phyloP scores from a whole-genome alignment of 2,329 filamentous ascomycete genomes.

The Ophiostoma montium region DNA sequence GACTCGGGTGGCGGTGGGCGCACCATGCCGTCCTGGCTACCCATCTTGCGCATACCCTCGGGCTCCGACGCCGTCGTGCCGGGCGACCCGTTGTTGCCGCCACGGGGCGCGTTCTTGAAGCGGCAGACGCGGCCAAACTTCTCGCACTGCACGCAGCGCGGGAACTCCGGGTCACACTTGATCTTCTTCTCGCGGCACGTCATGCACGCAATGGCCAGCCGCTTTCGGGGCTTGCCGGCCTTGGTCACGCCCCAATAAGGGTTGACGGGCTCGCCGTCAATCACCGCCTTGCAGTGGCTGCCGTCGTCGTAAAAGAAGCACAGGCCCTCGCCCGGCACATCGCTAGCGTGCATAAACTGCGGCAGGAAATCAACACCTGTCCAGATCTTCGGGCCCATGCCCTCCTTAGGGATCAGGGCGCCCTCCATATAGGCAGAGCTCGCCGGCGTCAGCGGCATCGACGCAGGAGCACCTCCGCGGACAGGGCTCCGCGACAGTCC shows the following conservation, averaged over 20 bases:
- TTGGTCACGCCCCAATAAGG: conserved; percentile 91
- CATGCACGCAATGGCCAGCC: conserved; percentile 81
- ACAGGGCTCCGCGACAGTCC: neutral
- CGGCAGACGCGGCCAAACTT: conserved; percentile 79
- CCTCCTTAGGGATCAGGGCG: conserved; percentile 38
- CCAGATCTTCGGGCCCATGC: conserved; percentile 54
- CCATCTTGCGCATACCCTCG: conserved; percentile 28
- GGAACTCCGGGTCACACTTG: conserved; percentile 81
- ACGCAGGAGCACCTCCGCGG: neutral
- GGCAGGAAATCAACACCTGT: conserved; percentile 53
- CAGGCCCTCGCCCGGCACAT: conserved; percentile 62
- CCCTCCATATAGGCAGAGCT: conserved; percentile 24
- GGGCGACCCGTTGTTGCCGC: conserved; percentile 43
- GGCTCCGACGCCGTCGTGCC: conserved; percentile 36
- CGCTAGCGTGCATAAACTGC: conserved; percentile 47
- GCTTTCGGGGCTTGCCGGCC: conserved; percentile 82
- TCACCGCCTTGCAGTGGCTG: conserved; percentile 65
- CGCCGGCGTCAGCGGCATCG: neutral
- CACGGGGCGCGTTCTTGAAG: conserved; percentile 64
- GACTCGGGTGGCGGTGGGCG: conserved; percentile 21
- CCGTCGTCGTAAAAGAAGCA: conserved; percentile 83
- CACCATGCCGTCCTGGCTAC: conserved; percentile 18
- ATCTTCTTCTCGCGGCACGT: conserved; percentile 96
- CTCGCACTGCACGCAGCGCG: conserved; percentile 80
- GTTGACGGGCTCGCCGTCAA: conserved; percentile 78